Base-by-base conservation (phyloP, 73 alveolate species). In the Effrenium voratum region DNA sequence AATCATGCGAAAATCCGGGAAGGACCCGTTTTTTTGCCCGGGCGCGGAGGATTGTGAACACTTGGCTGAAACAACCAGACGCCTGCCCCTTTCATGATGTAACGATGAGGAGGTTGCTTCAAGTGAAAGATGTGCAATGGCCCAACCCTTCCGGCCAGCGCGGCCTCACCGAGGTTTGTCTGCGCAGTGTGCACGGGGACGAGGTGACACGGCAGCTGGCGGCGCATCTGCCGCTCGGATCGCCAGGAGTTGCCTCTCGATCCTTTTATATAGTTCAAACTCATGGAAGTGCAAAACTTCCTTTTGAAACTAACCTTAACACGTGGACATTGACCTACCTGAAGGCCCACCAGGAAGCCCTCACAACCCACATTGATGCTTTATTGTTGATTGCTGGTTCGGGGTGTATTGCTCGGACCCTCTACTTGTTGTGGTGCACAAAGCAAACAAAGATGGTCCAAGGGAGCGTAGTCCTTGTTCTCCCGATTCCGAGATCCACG, bases 171-270 rank as follows among this genome's bases (percentile, higher is more conserved):
- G 32, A 85, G 94, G 94, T 85, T 32, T 85, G 94, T 46, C 81
- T 85, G 45, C 94, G 94, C 81, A 85, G 94, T 81, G 52, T n/a
- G 47, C 52, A 57, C 36, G 94, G 94, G 22, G 94, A 85, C 60
- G 94, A 85, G 76, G 68, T 81, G 22, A 85, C 94, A 43, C 94
- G 32, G 12, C n/a, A 79, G n/a, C 68, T 79, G 68, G 90, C 90
- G 5, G 28, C 22, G 44, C 90, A 79, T 44, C 46, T 79, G 90
- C 44, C 32, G 6, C 19, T 52, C 66, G 19, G 66, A 52, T 13
- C 19, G 66, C 66, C 19, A 19, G 66, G 19, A 13, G 28, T 19
- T 52, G 66, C 66, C 66, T 13, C 28, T 19, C 10, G 28, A 52
- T 52, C 66, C 19, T 10, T 10, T 10, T 13, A 52, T 10, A 19